Conservation (phyloP, 2,329 filamentous ascomycete genomes). For the Penicillium olsonii region DNA sequence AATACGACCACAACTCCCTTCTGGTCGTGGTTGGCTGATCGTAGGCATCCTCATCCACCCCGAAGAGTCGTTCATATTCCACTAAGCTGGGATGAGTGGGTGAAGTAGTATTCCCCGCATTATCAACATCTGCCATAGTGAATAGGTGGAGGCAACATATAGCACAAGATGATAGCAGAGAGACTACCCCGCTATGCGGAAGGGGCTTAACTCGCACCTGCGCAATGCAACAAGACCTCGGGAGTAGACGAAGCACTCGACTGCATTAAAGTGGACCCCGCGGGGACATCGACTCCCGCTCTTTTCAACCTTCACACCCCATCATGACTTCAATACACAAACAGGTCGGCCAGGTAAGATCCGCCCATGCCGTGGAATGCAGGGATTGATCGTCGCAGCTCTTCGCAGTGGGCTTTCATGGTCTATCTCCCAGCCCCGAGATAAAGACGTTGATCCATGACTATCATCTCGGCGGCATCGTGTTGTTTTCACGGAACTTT, state of each 20-base stretch:
- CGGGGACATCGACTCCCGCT: constrained; percentile 2
- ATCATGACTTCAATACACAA: constrained; percentile 21
- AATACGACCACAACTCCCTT: constrained; percentile 47
- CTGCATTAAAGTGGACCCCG: constrained; percentile 5
- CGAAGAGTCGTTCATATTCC: constrained; percentile 41
- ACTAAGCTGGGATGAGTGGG: constrained; percentile 19
- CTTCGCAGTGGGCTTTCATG: constrained; percentile 49
- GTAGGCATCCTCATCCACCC: constrained; percentile 37
- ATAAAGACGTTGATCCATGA: constrained; percentile 46
- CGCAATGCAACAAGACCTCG: no score
- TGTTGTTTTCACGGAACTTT: constrained; percentile 48
- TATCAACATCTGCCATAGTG: neutral
- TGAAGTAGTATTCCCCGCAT: constrained; percentile 2
- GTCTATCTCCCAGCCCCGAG: constrained; percentile 39
- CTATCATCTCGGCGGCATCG: constrained; percentile 44
- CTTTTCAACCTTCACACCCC: neutral
- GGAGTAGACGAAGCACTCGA: no score
- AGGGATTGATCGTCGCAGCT: constrained; percentile 31
- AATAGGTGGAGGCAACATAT: no score
- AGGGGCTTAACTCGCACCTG: no score
- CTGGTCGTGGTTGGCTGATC: constrained; percentile 44
- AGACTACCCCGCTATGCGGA: no score
- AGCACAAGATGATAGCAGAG: no score
- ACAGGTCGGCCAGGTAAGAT: constrained; percentile 38
- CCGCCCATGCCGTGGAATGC: neutral